Conservation (phyloP, 116 monocot genomes). For the Posidonia oceanica region DNA sequence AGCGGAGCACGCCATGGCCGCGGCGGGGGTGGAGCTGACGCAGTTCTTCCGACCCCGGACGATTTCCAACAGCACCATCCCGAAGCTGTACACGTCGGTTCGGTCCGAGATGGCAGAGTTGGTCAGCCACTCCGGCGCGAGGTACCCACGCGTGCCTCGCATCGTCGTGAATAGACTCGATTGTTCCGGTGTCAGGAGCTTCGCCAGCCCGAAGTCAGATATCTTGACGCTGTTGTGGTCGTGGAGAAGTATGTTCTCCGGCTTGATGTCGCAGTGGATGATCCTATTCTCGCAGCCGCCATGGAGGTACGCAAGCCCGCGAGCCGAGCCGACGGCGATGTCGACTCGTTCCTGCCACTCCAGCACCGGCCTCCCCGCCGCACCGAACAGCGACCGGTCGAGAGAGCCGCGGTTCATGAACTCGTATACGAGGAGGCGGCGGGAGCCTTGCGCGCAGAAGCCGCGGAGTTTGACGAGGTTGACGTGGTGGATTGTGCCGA, state of each 20-base stretch:
- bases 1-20: neutral
- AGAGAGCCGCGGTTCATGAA: slow-evolving; percentile 88
- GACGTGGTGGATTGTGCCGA: slow-evolving; percentile 78
- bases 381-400: slow-evolving; percentile 50
- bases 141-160: slow-evolving; percentile 84
- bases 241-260: slow-evolving; percentile 82
- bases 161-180: slow-evolving; percentile 69
- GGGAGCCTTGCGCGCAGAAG: slow-evolving; percentile 52
- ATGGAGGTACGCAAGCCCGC: slow-evolving; percentile 84
- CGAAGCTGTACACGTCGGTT: slow-evolving; percentile 86
- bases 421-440: slow-evolving; percentile 76
- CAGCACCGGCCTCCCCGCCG: slow-evolving; percentile 23
- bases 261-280: slow-evolving; percentile 89
- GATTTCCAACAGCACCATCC: slow-evolving; percentile 85
- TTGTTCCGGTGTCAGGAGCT: slow-evolving; percentile 63
- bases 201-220: slow-evolving; percentile 78
- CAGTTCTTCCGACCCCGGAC: slow-evolving; percentile 64
- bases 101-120: slow-evolving; percentile 67
- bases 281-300: slow-evolving; percentile 59
- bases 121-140: slow-evolving; percentile 90
- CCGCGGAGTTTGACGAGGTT: slow-evolving; percentile 82
- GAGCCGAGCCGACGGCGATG: slow-evolving; percentile 68
- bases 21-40: neutral
- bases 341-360: slow-evolving; percentile 74
- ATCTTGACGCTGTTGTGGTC: slow-evolving; percentile 60